Evolutionary conservation across 129 eudicot genomes (phyloP), one percentile per base, ranked within the genome.

Genomic region (Centaurea solstitialis): DNA sequence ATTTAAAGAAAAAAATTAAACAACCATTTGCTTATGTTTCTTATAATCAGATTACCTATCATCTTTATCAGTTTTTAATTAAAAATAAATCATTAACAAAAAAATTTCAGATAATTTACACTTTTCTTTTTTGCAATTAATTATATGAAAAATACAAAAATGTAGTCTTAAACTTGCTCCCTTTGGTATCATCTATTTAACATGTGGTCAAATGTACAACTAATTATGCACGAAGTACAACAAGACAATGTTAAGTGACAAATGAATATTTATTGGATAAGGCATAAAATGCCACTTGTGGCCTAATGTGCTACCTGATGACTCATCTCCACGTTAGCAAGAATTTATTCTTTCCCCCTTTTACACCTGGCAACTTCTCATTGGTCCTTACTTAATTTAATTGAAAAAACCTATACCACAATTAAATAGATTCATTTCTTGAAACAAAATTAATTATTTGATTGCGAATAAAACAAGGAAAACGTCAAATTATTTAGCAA

Each of bases 291-390:
- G 76, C 85, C 77, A 82, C 85, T 82, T 82, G 76, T 75, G n/a
- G 81, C 67, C 72, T 57, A 53, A 40, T 45, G 82, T 77, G 68
- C 74, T 76, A 76, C 70, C 40, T 82, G 86, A 77, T 82, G 82
- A 82, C 75, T 83, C 86, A 83, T 78, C 26, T 83, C 82, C 86
- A 70, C 78, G 30, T 71, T 62, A 73, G 85, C 78, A 77, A 41
- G 41, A 71, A 76, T 38, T 38, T 59, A 59, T 77, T 40, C 71
- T 41, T 24, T 78, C 74, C 22, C 73, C 77, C 77, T 82, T 30
- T 41, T 77, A 41, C 62, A 70, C 6, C 57, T 82, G 86, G 61
- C 82, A 61, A 18, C 74, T 30, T 13, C 18, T 15, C 6, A 30
- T 9, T 70, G 74, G 86, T 41, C 13, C 15, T 38, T 15, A 72